Base-by-base conservation (phyloP, 2,329 filamentous ascomycete species). In the Paecilomyces fulvus region DNA sequence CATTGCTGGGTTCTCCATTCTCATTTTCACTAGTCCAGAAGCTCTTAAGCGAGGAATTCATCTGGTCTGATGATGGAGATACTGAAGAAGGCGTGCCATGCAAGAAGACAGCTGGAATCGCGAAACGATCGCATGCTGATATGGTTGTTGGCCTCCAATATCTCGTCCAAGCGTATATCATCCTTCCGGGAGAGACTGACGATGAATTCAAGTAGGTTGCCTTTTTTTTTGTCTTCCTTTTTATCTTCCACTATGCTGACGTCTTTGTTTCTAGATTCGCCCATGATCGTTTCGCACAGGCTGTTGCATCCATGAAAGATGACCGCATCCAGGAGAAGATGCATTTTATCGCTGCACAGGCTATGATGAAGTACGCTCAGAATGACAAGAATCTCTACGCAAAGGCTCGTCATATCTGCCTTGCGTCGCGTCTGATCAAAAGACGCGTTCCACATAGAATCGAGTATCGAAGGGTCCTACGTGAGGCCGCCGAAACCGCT, bases 281-380 rank as follows among this genome's bases (percentile, higher is more conserved):
- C 31, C 92, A 96, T 70, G 92, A 96, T 70, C 84, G 92, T 54
- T 95, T 95, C 65, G 81, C 91, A 53, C 85, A 88, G 67, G 90
- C 89, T 14, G 85, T 90, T 5, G 78, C 82, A 12, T 80, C 83
- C 4, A 76, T 96, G 53, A 83, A 82, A 59, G 85, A 92, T 67
- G 85, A 83, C 65, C 77, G 75, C 52, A 84, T 88, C 55, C 76
- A 82, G 21, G 77, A 82, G 20, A 88, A 88, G 63, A 96, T 96
- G 92, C 91, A 96, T 71, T 96, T 92, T 64, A 84, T 91, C 50
- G 90, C 96, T 64, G 88, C 89, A 0, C 86, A 90, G 66, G 87
- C 87, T 0, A 83, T 96, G 61, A 83, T 92, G 70, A 88, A 88
- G 63, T 86, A 91, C 63, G 83, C 76, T 21, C 74, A 81, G 23